These are phyloP conservation scores for Thoreauomyces humboldtii DNA, from an alignment of 192 early-diverging fungal genomes.

Conservation along the genomic window DNA sequence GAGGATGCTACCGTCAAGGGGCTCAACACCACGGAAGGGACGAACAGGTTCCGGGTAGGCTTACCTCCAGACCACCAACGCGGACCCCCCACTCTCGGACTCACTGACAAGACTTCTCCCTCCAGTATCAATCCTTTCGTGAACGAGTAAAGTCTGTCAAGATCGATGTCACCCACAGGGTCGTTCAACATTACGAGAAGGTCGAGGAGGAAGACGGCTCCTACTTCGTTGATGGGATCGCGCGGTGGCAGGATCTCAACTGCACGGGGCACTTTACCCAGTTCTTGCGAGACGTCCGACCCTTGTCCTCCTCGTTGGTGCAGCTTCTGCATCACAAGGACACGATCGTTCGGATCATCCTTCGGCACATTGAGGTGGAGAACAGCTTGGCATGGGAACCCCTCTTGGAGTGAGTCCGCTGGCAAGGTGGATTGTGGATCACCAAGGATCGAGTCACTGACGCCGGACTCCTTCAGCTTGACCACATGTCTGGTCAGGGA, in stretches of 20 bases:
- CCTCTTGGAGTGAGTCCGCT: constrained; percentile 78
- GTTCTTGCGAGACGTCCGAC: constrained; percentile 66
- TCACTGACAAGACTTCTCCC: constrained; percentile 16
- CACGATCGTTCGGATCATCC: constrained; percentile 62
- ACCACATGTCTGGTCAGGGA: constrained; percentile 82
- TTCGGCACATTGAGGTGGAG: constrained; percentile 60
- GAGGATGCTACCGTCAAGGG: constrained; percentile 35
- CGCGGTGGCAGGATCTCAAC: constrained; percentile 88
- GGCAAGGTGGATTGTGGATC: constrained; percentile 1
- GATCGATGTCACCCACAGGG: constrained; percentile 48
- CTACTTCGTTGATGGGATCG: constrained; percentile 81
- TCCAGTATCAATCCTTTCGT: constrained; percentile 75
- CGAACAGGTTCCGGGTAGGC: constrained; percentile 65
- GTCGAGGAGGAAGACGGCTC: constrained; percentile 52
- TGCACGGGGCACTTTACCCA: constrained; percentile 75
- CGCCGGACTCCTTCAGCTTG: constrained; percentile 62
- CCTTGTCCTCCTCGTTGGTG: constrained; percentile 71
- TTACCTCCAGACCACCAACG: too few relatives aligned
- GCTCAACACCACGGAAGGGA: constrained; percentile 64
- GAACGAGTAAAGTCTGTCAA: constrained; percentile 70
- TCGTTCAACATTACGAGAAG: not conserved
- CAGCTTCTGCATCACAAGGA: constrained; percentile 90
- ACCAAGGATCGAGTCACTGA: not conserved
- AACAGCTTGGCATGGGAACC: constrained; percentile 75
- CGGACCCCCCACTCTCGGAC: too few relatives aligned